Conservation (phyloP, 495 filamentous ascomycete genomes). For the Daldinia loculata region DNA sequence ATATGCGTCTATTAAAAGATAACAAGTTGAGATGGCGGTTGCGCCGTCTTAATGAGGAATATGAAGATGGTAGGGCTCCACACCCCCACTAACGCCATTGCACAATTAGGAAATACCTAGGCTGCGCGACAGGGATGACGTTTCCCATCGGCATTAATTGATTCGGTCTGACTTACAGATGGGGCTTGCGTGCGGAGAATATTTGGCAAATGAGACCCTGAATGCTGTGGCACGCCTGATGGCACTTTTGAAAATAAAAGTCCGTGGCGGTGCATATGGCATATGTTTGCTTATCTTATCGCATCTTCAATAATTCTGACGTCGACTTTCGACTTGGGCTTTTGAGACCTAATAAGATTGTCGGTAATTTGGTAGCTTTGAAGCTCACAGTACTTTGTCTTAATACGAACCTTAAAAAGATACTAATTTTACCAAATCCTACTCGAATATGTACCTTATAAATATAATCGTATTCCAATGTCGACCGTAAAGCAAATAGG, state of each 20-base stretch:
- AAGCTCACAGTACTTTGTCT: neutral
- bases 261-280: constrained; percentile 23
- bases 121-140: constrained; percentile 8
- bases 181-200: neutral
- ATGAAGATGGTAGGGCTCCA: neutral
- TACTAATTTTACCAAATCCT: neutral
- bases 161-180: neutral
- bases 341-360: neutral
- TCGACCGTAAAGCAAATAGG: constrained; percentile 46
- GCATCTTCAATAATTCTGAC: constrained; percentile 38
- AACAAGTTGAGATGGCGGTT: neutral
- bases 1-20: neutral
- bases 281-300: constrained; percentile 16
- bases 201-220: neutral
- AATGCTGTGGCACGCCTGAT: no score
- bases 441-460: neutral
- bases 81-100: constrained; percentile 18
- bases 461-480: constrained; percentile 5
- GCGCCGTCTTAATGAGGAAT: neutral
- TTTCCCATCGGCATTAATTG: constrained; percentile 6
- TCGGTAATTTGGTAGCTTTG: neutral
- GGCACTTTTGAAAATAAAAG: neutral
- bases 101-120: constrained; percentile 21
- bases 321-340: constrained; percentile 12
- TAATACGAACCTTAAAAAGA: neutral